Conservation (phyloP, 2,329 filamentous ascomycete species). For the Botrytis sinoallii region DNA sequence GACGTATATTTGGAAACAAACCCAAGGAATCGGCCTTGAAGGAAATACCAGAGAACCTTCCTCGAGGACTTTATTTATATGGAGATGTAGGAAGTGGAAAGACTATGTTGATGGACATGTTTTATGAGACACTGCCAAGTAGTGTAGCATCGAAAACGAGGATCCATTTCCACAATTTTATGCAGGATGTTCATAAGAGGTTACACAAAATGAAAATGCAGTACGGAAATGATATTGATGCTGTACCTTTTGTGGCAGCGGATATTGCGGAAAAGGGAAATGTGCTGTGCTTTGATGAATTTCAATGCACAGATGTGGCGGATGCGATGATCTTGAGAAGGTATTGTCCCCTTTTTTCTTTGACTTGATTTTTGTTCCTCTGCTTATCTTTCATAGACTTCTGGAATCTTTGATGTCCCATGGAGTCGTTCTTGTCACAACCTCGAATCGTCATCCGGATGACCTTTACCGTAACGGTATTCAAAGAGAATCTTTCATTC, state of each 20-base stretch:
- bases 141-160: conserved; percentile 80
- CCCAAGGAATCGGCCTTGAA: conserved; percentile 40
- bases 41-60: conserved; percentile 68
- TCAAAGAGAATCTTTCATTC: conserved; percentile 91
- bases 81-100: conserved; percentile 97
- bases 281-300: conserved; percentile 96
- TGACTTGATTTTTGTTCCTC: neutral
- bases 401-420: conserved; percentile 92
- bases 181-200: conserved; percentile 94
- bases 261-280: conserved; percentile 82
- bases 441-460: conserved; percentile 92
- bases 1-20: conserved; percentile 57
- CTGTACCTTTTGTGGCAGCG: conserved; percentile 88
- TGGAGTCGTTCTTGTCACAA: conserved; percentile 94
- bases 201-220: conserved; percentile 87
- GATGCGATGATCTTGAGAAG: conserved; percentile 96
- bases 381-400: conserved; percentile 47
- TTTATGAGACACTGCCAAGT: conserved; percentile 84
- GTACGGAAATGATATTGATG: conserved; percentile 86
- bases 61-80: conserved; percentile 89
- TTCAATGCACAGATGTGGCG: conserved; percentile 96
- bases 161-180: conserved; percentile 99
- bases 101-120: conserved; percentile 99
- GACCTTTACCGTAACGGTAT: conserved; percentile 98
- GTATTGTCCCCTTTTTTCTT: conserved; percentile 39